Evolutionary conservation across 352 stramenopile species (phyloP).

Genomic region (Phytophthora pistaciae): DNA sequence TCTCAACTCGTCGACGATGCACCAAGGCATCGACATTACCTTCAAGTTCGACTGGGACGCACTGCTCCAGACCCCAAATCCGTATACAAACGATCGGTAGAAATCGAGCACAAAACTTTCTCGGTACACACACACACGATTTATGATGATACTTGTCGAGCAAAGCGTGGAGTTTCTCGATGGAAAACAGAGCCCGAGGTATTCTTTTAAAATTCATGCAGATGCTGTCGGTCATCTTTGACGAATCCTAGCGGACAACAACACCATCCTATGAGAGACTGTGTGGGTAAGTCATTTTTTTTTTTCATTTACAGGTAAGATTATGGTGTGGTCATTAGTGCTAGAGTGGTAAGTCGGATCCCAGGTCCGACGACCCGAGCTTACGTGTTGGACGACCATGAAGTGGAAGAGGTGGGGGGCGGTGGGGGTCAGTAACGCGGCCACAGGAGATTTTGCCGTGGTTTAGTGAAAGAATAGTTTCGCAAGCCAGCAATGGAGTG

Average conservation of each 20-base stretch:
- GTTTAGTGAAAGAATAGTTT: too few relatives aligned
- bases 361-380: background rate
- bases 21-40: constrained; percentile 26
- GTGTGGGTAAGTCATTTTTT: background rate
- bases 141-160: too few relatives aligned
- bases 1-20: constrained; percentile 23
- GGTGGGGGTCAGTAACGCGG: too few relatives aligned
- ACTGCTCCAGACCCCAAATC: constrained; percentile 11
- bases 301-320: too few relatives aligned
- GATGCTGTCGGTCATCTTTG: too few relatives aligned
- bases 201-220: too few relatives aligned
- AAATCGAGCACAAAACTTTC: background rate
- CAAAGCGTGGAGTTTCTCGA: too few relatives aligned
- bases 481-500: too few relatives aligned
- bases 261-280: background rate
- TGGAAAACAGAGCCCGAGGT: too few relatives aligned
- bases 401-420: background rate
- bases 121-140: too few relatives aligned
- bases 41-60: constrained; percentile 24
- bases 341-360: background rate
- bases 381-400: background rate
- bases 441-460: background rate
- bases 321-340: too few relatives aligned
- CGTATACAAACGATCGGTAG: constrained; percentile 4
- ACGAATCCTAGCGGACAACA: too few relatives aligned